Evolutionary conservation across 257 asterid genomes (phyloP), one percentile per base, ranked within the genome.

Genomic region (Euphrasia confusa): DNA sequence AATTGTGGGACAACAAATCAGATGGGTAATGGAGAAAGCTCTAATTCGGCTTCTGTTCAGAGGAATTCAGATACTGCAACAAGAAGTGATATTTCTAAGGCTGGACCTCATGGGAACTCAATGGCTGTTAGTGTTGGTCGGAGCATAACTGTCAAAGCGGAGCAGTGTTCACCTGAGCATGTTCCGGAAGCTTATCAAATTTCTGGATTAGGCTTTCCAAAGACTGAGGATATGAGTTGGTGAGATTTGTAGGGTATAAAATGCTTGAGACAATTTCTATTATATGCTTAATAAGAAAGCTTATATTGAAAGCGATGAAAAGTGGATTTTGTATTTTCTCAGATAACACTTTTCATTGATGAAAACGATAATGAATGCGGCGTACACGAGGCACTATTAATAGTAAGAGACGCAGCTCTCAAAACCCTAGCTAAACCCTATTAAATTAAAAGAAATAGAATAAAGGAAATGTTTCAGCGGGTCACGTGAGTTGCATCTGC

Each of bases 131-230:
- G 60, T 9, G 53, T 47, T 47, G 4, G 60, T 9, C 37, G 14
- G 14, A 37, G 18, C 33, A 4, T 60, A 5, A 40, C 67, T 32
- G 57, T 65, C 26, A 74, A 74, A 64, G 61, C 60, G 0, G 77
- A 74, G 64, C 68, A 67, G 39, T 12, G 15, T 27, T 71, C 75
- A 8, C 77, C 77, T 0, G 70, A 72, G 60, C 42, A 18, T 9
- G 9, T 33, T n/a, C 70, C 60, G n/a, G 68, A 58, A 64, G 52
- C 58, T 68, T 64, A 72, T 26, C 61, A 5, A 18, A 58, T 53
- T 66, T 64, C 68, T 7, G 4, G 50, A 3, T 28, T 48, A 28
- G 66, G 70, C 5, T 32, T 56, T 13, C 33, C 64, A 1, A 54
- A 24, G 24, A 40, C 50, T 11, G 56, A 58, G 69, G 72, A 72